Conservation (phyloP, 75 land plant species). For the Cunninghamia lanceolata region DNA sequence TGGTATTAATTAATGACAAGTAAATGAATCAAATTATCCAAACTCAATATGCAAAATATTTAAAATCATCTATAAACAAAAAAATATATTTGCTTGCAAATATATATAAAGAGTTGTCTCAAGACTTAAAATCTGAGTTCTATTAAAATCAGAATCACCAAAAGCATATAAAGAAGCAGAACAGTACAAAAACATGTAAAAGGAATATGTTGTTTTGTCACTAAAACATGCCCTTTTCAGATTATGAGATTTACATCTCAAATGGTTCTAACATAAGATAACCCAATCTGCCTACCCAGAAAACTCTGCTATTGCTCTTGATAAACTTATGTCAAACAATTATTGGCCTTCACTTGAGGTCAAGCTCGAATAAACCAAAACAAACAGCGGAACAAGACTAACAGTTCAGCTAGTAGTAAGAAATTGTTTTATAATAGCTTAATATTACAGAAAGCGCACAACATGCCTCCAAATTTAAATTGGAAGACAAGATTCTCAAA, state of each 20-base stretch:
- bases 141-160: neutral
- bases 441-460: conserved; percentile 6
- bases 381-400: neutral
- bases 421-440: conserved; percentile 1
- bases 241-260: neutral
- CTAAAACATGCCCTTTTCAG: neutral
- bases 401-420: neutral
- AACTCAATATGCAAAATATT: neutral
- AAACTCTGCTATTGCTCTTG: neutral
- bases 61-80: neutral
- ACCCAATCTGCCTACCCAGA: neutral
- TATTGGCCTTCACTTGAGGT: neutral
- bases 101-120: neutral
- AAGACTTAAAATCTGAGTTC: neutral
- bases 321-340: conserved; percentile 1
- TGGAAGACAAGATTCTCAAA: conserved; percentile 8
- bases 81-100: neutral
- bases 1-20: neutral
- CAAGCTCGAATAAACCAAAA: neutral
- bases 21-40: neutral
- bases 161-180: neutral
- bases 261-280: neutral
- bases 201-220: neutral
- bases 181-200: neutral
- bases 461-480: conserved; percentile 4